Percentiles rank a stretch among this genome's conserved stretches.
phyloP scores from a whole-genome alignment of 108 stramenopile genomes.

The Pseudonitzschia multiseries region DNA sequence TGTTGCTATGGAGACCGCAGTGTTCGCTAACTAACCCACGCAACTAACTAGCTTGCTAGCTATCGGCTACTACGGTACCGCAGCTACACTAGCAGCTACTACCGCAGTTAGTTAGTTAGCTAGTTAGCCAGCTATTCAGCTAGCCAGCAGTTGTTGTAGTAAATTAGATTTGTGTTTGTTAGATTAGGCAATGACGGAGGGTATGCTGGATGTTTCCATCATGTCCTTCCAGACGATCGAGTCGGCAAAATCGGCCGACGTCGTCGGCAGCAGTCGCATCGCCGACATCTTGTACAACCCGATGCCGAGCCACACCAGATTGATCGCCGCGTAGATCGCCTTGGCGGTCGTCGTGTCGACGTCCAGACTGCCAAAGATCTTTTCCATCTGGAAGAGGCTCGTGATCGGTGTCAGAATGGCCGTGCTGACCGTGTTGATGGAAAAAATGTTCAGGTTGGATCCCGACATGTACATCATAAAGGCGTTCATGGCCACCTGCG shows the following conservation, averaged over 20 bases:
- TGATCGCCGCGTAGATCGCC: conserved; percentile 74
- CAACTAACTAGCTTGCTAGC: too few relatives aligned
- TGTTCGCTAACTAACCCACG: too few relatives aligned
- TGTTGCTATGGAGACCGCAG: too few relatives aligned
- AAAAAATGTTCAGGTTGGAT: conserved; percentile 87
- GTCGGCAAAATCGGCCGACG: conserved; percentile 91
- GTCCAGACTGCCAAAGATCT: conserved; percentile 64
- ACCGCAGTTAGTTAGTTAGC: too few relatives aligned
- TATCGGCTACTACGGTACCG: too few relatives aligned
- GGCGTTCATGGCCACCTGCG: conserved; percentile 87
- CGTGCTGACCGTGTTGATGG: conserved; percentile 83
- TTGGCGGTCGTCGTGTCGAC: conserved; percentile 77
- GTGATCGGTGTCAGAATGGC: conserved; percentile 88
- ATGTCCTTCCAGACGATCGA: conserved; percentile 90
- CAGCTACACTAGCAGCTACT: too few relatives aligned
- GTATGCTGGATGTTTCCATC: conserved; percentile 88
- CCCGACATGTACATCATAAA: conserved; percentile 98
- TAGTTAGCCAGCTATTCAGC: too few relatives aligned
- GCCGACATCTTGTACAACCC: conserved; percentile 93
- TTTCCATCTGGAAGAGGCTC: conserved; percentile 59
- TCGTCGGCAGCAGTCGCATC: conserved; percentile 93
- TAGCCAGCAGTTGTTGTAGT: too few relatives aligned
- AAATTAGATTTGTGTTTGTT: too few relatives aligned
- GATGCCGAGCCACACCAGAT: conserved; percentile 85
- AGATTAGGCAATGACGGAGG: conserved; percentile 42